phyloP scores from a whole-genome alignment of 1,284 basidiomycete genomes.

The Puccinia polysora region DNA sequence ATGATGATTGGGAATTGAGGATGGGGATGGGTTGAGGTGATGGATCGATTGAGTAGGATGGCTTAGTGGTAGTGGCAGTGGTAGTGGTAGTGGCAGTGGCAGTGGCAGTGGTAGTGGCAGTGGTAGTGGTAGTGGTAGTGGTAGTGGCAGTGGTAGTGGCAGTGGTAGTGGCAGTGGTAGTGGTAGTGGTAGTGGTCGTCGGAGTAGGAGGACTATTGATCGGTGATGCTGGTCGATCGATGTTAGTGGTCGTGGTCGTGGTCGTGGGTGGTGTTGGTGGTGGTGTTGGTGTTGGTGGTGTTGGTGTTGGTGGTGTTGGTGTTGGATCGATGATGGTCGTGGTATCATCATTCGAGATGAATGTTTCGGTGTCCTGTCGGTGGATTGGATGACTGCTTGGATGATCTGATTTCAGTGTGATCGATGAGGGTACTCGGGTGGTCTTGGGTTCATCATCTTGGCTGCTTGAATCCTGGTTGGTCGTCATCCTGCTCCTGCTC shows the following conservation, averaged over 20 bases:
- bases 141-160: not conserved
- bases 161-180: too few species aligned
- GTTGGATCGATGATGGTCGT: too few species aligned
- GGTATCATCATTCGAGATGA: not conserved
- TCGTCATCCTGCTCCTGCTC: too few species aligned
- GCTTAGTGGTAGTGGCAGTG: not conserved
- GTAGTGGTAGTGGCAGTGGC: constrained; percentile 1
- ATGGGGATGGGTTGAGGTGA: not conserved
- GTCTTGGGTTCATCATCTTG: not conserved
- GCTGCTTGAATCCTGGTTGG: not conserved
- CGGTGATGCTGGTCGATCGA: too few species aligned
- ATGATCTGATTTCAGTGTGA: not conserved
- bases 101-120: not conserved
- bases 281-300: not conserved
- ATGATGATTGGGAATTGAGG: not conserved
- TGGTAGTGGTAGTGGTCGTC: too few species aligned
- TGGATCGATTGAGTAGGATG: not conserved
- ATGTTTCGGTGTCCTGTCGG: not conserved
- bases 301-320: not conserved
- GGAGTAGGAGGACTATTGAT: too few species aligned
- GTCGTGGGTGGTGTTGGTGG: not conserved
- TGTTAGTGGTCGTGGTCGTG: not conserved
- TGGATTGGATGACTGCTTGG: not conserved
- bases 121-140: not conserved
- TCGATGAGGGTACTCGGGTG: not conserved